Percentiles rank a stretch among this genome's conserved stretches.
phyloP scores from a whole-genome alignment of 805 yeast genomes.

The Wickerhamomyces chambardii region DNA sequence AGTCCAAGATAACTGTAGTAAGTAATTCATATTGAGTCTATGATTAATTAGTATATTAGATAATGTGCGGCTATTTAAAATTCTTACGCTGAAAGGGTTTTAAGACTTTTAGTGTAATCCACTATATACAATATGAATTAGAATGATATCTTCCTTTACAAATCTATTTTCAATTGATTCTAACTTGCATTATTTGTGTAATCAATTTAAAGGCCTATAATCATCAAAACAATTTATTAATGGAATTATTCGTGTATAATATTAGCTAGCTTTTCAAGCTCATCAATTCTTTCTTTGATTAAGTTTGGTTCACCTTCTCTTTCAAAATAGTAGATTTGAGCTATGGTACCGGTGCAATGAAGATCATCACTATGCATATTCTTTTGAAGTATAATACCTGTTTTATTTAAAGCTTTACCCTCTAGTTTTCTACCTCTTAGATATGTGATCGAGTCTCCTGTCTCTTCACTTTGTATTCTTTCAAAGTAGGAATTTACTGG shows the following conservation, averaged over 20 bases:
- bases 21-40: too few relatives aligned
- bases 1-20: too few relatives aligned
- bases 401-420: constrained; percentile 13
- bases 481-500: constrained; percentile 9
- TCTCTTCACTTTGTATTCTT: constrained; percentile 3
- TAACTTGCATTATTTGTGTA: too few relatives aligned
- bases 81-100: too few relatives aligned
- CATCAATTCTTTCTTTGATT: constrained; percentile 15
- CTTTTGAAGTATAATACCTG: constrained; percentile 12
- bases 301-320: constrained; percentile 26
- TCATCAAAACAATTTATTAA: too few relatives aligned
- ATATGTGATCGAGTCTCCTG: constrained; percentile 13
- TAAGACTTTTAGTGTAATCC: too few relatives aligned
- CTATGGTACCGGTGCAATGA: constrained; percentile 6
- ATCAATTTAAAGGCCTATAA: too few relatives aligned
- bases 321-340: constrained; percentile 21
- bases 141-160: too few relatives aligned
- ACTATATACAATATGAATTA: too few relatives aligned
- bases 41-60: too few relatives aligned
- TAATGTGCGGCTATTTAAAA: too few relatives aligned
- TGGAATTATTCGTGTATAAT: background rate
- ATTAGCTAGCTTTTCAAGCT: background rate
- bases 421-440: constrained; percentile 25
- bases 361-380: constrained; percentile 11
- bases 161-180: too few relatives aligned